Evolutionary conservation across 1,139 yeast genomes (phyloP), one percentile per base, ranked within the genome.

Genomic region (Nakaseomyces nivariensis): DNA sequence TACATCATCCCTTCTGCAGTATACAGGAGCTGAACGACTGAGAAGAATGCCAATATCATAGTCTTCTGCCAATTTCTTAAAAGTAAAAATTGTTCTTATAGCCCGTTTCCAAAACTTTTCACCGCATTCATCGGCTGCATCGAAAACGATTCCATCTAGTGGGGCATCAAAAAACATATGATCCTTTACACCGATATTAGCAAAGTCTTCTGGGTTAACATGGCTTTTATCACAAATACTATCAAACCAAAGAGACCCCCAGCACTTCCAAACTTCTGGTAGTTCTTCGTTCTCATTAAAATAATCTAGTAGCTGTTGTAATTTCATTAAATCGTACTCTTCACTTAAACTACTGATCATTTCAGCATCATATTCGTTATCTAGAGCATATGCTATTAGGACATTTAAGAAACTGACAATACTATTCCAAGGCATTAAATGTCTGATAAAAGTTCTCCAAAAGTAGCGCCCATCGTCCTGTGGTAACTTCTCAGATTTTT

Each of bases 201-300:
- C 74, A 45, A 73, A 69, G 49, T 73, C 77, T 41, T 71, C 71
- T 56, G 79, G 84, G 3, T 71, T 71, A 56, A 67, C 56, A 25
- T 67, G 66, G 42, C 82, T 69, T 43, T 72, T 72, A 45, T 58
- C 56, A 45, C 59, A 50, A 40, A 66, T 58, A 17, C 55, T 54
- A 64, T 85, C 90, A 67, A 79, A 85, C 90, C 92, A 85, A 42
- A 85, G 67, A 0, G 89, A 79, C 2, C 94, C 94, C 89, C 92
- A 84, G 60, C 89, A 81, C 62, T 81, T 81, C 89, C 90, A 84
- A 31, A 81, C 85, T 66, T 85, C 94, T 40, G 85, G 79, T 48
- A 85, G 68, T 45, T 72, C 76, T 64, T 84, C 92, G 60, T 78
- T 73, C 41, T 74, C 71, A 52, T 77, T 73, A 60, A 79, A 81